Base-by-base conservation (phyloP, 2,329 filamentous ascomycete species). In the Sporothrix protearum region DNA sequence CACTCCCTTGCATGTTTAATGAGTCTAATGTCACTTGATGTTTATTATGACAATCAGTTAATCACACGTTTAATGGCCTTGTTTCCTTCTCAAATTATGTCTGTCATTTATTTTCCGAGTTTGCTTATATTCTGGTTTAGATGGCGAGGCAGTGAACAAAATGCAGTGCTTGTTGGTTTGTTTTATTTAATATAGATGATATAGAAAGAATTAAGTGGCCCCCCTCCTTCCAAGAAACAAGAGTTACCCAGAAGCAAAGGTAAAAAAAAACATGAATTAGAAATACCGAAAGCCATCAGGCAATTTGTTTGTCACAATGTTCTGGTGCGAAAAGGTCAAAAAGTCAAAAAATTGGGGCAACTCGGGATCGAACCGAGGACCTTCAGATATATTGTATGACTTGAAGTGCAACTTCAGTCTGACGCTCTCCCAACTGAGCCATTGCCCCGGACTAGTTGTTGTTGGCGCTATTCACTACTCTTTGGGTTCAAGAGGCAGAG, bases 361-460 rank as follows among this genome's bases (percentile, higher is more conserved):
- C 70, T 69, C 70, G 70, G 70, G 70, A 71, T 71, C 70, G 70
- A 71, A 71, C 70, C 70, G 70, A 69, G 70, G 70, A 71, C 70
- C 70, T 71, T 71, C 70, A 71, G 70, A 71, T 71, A 51, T 51
- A 30, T 22, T 67, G 49, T 45, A 30, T 67, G 63, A 67, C 47
- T 36, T 28, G 22, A 53, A 51, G 45, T 67, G 28, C 10, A n/a
- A 67, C 70, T 71, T 71, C 70, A 71, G 70, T 71, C 70, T 71
- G 70, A 71, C 70, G 70, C 70, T 71, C 70, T 71, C 70, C 70
- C 70, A 71, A 71, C 70, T 71, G 70, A 71, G 70, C 70, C 70
- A 71, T 71, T 71, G 66, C 70, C 45, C 70, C 70, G 33, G 57
- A 5, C 12, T 68, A 19, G 30, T 36, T 39, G 28, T 63, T 42